Conservation (phyloP, 345 rosid species). For the Camelina hispida region DNA sequence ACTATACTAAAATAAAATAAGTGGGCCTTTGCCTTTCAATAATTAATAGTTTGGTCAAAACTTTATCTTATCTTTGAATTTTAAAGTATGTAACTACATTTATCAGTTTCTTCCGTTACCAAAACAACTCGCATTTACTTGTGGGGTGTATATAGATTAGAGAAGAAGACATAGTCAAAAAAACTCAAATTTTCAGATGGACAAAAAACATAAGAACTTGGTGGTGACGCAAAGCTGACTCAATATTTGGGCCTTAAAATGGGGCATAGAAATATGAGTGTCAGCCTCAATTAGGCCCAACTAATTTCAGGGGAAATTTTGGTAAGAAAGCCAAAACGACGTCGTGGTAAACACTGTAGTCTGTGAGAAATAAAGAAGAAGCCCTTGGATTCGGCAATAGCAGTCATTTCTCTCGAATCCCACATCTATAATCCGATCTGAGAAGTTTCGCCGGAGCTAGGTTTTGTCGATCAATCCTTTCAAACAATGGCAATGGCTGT, state of each 20-base stretch:
- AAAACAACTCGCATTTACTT: background rate
- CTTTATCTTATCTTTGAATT: background rate
- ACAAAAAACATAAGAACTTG: background rate
- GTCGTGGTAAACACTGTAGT: background rate
- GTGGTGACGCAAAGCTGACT: background rate
- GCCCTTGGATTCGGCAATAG: constrained; percentile 34
- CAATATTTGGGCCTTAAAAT: constrained; percentile 1
- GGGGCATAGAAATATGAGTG: background rate
- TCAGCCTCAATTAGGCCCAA: constrained; percentile 8
- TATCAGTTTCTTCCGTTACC: constrained; percentile 19
- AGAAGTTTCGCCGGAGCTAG: constrained; percentile 44
- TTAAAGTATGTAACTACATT: constrained; percentile 1
- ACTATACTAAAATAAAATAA: background rate
- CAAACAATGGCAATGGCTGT: constrained; percentile 73
- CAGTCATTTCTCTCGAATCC: constrained; percentile 39
- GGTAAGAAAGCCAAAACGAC: constrained; percentile 16
- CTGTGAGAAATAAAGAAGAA: constrained; percentile 38
- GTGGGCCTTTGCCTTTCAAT: constrained; percentile 12
- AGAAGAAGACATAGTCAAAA: too few species aligned
- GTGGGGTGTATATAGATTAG: too few species aligned
- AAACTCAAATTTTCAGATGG: background rate
- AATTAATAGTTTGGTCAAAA: background rate
- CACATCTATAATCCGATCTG: constrained; percentile 30
- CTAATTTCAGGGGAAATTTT: constrained; percentile 22
- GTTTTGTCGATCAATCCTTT: constrained; percentile 27